Evolutionary conservation across 2,329 filamentous ascomycete species (phyloP).

Genomic region (Aspergillus hortae): DNA sequence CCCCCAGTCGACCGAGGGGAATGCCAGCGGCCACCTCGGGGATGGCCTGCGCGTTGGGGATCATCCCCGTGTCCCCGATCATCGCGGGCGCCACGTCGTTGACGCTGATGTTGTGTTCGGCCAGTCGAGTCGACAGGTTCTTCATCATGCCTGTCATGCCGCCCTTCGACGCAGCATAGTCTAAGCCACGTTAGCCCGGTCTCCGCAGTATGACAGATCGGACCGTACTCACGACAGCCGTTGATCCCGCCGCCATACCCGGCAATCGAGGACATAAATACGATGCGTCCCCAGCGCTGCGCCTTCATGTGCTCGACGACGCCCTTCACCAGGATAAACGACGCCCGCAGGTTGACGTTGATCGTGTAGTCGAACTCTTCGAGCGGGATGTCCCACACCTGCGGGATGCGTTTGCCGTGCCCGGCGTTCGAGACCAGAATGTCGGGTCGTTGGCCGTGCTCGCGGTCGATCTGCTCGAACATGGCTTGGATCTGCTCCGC

Average conservation of each 20-base stretch:
- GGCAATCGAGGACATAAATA: slow-evolving; percentile 63
- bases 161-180: slow-evolving; percentile 58
- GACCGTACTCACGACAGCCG: slow-evolving; percentile 47
- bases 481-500: slow-evolving; percentile 53
- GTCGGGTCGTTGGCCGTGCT: slow-evolving; percentile 56
- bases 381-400: slow-evolving; percentile 57
- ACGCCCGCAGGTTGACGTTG: slow-evolving; percentile 59
- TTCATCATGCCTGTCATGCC: slow-evolving; percentile 64
- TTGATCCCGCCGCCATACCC: slow-evolving; percentile 63
- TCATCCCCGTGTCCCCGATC: slow-evolving; percentile 64
- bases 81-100: slow-evolving; percentile 68
- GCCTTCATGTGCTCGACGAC: slow-evolving; percentile 59
- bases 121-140: slow-evolving; percentile 59
- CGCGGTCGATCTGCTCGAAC: slow-evolving; percentile 51
- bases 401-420: slow-evolving; percentile 58
- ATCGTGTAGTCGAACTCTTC: slow-evolving; percentile 64
- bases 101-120: slow-evolving; percentile 59
- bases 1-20: slow-evolving; percentile 56
- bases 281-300: slow-evolving; percentile 60
- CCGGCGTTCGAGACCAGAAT: slow-evolving; percentile 67
- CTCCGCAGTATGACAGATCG: background rate
- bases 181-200: slow-evolving; percentile 14
- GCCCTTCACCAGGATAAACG: slow-evolving; percentile 60
- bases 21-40: slow-evolving; percentile 59
- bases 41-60: slow-evolving; percentile 55